Base-by-base conservation (phyloP, 352 stramenopile genomes). In the Globisporangium parvum region DNA sequence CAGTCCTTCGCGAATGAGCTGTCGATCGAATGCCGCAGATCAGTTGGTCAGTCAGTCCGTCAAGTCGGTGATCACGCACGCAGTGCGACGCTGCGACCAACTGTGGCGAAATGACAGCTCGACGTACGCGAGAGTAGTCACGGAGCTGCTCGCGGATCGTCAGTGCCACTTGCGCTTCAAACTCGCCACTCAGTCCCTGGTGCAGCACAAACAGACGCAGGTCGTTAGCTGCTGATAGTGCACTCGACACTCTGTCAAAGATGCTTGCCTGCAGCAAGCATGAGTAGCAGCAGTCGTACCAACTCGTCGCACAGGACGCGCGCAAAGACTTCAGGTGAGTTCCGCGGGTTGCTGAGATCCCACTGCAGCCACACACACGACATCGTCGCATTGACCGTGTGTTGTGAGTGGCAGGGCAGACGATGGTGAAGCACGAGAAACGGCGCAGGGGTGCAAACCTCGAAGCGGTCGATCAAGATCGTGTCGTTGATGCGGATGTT, bases 401-500 rank as follows among this genome's bases (percentile, higher is more conserved):
- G 12, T n/a, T n/a, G n/a, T n/a, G n/a, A n/a, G n/a, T n/a, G n/a
- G n/a, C n/a, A n/a, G n/a, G n/a, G n/a, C n/a, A n/a, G n/a, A n/a
- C n/a, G n/a, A n/a, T n/a, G n/a, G n/a, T n/a, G n/a, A n/a, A n/a
- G n/a, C n/a, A n/a, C n/a, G n/a, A n/a, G n/a, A n/a, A n/a, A n/a
- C n/a, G n/a, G n/a, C n/a, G n/a, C 12, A 15, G 39, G 9, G 11
- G 14, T 45, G 47, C 66, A 18, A 33, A 78, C 69, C 64, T 92
- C 82, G 62, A 92, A 92, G 41, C 77, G 71, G 53, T 92, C 82
- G 57, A 88, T 85, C 39, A 89, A 76, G 51, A 92, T 76, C 39
- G 82, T 90, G 62, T 92, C 82, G 60, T 87, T 85, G 42, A 92
- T 66, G 35, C 82, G 79, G 46, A 92, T 64, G 59, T 92, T 92